phyloP scores from a whole-genome alignment of 2,329 filamentous ascomycete genomes.

The Penicillium sp. region DNA sequence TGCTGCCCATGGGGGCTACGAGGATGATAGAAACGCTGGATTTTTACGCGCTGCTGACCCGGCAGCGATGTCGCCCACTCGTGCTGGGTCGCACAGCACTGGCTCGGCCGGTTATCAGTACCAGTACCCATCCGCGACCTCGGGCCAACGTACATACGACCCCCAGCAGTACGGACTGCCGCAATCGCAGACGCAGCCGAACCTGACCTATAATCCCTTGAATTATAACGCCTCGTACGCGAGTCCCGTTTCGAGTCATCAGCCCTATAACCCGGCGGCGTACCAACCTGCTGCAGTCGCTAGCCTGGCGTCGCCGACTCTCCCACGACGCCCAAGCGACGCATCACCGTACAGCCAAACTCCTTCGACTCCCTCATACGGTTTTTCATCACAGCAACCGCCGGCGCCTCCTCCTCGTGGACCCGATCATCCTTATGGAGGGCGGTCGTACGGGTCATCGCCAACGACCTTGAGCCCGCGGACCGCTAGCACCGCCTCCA shows the following conservation, averaged over 20 bases:
- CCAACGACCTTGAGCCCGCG: conserved; percentile 23
- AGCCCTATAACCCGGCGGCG: conserved; percentile 50
- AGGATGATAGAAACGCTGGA: conserved; percentile 33
- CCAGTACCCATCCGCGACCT: conserved; percentile 33
- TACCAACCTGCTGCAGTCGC: conserved; percentile 40
- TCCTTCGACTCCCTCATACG: conserved; percentile 33
- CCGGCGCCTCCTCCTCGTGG: conserved; percentile 39
- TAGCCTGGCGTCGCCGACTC: conserved; percentile 29
- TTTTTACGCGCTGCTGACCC: conserved; percentile 35
- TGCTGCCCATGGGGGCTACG: conserved; percentile 20
- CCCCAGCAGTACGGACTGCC: conserved; percentile 57
- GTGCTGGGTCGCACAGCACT: conserved; percentile 39
- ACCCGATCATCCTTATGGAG: conserved; percentile 37
- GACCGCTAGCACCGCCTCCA: conserved; percentile 21
- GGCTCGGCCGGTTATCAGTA: conserved; percentile 50
- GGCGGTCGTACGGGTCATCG: conserved; percentile 33
- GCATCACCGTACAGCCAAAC: conserved; percentile 26
- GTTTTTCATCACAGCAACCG: conserved; percentile 31
- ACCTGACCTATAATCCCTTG: conserved; percentile 66
- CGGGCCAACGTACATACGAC: conserved; percentile 54
- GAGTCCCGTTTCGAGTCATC: conserved; percentile 30
- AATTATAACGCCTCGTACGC: conserved; percentile 45
- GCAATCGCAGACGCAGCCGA: conserved; percentile 43
- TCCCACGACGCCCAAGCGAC: conserved; percentile 32
- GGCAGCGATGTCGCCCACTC: conserved; percentile 35